Evolutionary conservation across 768 basidiomycete species (phyloP).

Genomic region (Calocera viscosa): DNA sequence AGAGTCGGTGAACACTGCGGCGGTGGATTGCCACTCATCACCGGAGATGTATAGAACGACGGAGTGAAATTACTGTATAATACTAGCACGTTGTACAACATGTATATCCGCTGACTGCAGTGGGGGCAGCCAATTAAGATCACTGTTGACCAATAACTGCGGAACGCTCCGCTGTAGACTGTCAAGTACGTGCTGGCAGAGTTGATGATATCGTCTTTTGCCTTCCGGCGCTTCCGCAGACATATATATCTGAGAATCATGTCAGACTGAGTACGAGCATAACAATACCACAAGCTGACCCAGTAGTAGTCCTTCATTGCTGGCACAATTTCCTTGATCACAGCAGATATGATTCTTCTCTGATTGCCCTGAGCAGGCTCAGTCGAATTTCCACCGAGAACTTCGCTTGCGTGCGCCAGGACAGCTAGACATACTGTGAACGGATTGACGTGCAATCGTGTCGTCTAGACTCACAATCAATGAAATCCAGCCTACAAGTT

Average conservation of each 20-base stretch:
- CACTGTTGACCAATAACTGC: background rate
- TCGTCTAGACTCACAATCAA: background rate
- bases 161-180: background rate
- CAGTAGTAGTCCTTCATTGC: constrained; percentile 1
- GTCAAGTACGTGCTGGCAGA: background rate
- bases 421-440: background rate
- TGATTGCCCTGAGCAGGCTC: background rate
- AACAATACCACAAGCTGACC: background rate
- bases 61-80: background rate
- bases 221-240: background rate
- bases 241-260: background rate
- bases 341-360: background rate
- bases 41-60: background rate
- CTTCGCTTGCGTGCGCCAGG: background rate
- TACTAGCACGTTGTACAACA: background rate
- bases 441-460: background rate
- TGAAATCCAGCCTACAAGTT: background rate
- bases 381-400: background rate
- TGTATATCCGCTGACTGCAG: background rate
- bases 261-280: background rate
- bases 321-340: background rate
- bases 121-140: background rate
- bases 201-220: background rate
- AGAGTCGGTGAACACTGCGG: background rate
- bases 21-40: constrained; percentile 9